A percentile compares a stretch with the other conserved stretches of the same genome.
These are phyloP conservation scores for Hortiboletus rubellus DNA, from an alignment of 1,284 basidiomycete genomes.

Conservation along the genomic window DNA sequence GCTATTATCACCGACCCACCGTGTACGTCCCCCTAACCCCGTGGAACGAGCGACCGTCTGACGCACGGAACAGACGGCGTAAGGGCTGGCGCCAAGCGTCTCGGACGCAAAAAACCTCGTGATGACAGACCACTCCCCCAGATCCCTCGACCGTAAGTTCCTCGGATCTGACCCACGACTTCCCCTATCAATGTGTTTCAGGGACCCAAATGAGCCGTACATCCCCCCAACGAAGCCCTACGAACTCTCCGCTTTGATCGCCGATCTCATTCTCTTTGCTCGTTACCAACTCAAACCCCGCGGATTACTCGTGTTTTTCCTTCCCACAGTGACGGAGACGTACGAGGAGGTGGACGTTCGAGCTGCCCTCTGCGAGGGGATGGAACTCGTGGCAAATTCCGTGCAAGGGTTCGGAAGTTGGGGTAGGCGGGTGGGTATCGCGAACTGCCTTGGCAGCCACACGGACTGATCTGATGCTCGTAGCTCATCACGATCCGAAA, in stretches of 20 bases:
- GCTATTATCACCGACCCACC: constrained; percentile 95
- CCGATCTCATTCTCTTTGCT: constrained; percentile 82
- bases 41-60: neutral
- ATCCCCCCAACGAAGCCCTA: constrained; percentile 91
- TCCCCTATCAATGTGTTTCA: constrained; percentile 1
- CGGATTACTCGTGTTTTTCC: constrained; percentile 93
- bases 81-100: constrained; percentile 91
- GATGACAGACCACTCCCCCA: constrained; percentile 42
- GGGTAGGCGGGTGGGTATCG: constrained; percentile 78
- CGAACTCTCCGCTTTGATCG: constrained; percentile 82
- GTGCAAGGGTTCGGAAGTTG: constrained; percentile 95
- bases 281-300: constrained; percentile 83
- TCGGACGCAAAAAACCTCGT: constrained; percentile 71
- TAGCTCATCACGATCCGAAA: constrained; percentile 91
- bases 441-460: neutral
- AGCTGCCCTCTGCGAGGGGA: constrained; percentile 76
- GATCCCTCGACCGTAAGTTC: constrained; percentile 43
- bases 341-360: constrained; percentile 85
- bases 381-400: constrained; percentile 87
- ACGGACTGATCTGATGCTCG: constrained; percentile 1
- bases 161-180: neutral
- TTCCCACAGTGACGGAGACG: constrained; percentile 90
- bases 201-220: constrained; percentile 56
- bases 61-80: constrained; percentile 72
- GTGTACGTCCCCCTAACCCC: constrained; percentile 51